Percentiles rank a stretch among this genome's conserved stretches.
These are phyloP conservation scores for Cucumis variabilis DNA, from an alignment of 331 rosid genomes.

Conservation along the genomic window DNA sequence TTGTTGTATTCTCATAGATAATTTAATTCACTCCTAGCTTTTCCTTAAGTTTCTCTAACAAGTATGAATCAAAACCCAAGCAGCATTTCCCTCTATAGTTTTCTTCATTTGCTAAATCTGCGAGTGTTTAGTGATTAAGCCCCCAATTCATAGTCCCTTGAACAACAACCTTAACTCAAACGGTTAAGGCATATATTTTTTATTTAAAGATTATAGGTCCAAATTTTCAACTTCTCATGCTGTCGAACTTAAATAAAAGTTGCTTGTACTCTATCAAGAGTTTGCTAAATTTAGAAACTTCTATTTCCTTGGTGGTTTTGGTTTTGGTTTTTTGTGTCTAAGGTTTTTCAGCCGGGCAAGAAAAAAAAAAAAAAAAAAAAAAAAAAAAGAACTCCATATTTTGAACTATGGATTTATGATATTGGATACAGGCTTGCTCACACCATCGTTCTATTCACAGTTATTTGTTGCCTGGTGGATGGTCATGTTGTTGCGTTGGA, in stretches of 20 bases:
- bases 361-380: no score
- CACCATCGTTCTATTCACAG: constrained; percentile 43
- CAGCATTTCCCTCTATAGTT: constrained; percentile 6
- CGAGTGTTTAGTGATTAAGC: neutral
- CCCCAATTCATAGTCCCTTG: neutral
- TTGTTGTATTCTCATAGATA: neutral
- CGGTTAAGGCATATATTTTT: neutral
- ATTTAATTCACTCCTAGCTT: neutral
- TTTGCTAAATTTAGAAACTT: neutral
- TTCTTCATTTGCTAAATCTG: constrained; percentile 3
- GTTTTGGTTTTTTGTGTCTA: neutral
- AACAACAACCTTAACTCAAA: neutral
- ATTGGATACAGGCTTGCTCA: neutral
- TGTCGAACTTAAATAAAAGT: neutral
- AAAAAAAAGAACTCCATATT: neutral
- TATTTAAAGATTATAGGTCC: no score
- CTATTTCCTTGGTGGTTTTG: neutral
- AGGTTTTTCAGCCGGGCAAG: neutral
- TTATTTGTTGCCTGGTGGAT: constrained; percentile 89
- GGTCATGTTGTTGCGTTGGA: constrained; percentile 81
- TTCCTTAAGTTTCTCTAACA: neutral
- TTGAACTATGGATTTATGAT: constrained; percentile 16
- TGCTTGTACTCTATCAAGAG: neutral
- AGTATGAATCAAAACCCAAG: neutral
- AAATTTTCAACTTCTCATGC: neutral